Percentiles rank a stretch among this genome's conserved stretches.
phyloP scores from a whole-genome alignment of 805 yeast species.

The Dipodascus geniculatus region DNA sequence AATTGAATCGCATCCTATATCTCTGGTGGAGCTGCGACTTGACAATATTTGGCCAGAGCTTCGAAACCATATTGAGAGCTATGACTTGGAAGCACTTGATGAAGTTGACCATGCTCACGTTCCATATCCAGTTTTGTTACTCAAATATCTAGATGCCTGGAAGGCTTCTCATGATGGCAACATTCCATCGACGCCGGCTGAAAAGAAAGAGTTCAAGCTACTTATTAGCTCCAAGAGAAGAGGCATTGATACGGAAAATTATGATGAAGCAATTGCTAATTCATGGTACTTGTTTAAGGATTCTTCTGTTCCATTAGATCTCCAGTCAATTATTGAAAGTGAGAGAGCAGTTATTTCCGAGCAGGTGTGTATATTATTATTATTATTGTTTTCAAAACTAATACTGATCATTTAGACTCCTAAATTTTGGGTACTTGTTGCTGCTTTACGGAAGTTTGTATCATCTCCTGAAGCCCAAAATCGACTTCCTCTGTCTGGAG shows the following conservation, averaged over 20 bases:
- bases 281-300: constrained; percentile 33
- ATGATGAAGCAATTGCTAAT: constrained; percentile 40
- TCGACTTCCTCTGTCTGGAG: constrained; percentile 60
- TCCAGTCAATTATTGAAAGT: constrained; percentile 9
- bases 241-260: constrained; percentile 31
- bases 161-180: constrained; percentile 13
- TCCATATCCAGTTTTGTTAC: constrained; percentile 55
- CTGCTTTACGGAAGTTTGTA: constrained; percentile 43
- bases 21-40: constrained; percentile 53
- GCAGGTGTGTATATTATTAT: neutral
- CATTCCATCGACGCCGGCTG: constrained; percentile 27
- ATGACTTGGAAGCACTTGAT: constrained; percentile 36
- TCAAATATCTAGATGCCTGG: constrained; percentile 42
- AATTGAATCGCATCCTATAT: constrained; percentile 60
- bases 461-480: constrained; percentile 13
- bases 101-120: constrained; percentile 41
- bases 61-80: constrained; percentile 34
- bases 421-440: constrained; percentile 51
- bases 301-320: constrained; percentile 22
- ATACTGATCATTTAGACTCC: constrained; percentile 9
- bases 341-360: neutral
- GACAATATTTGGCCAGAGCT: constrained; percentile 66
- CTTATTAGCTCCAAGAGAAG: constrained; percentile 31
- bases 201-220: constrained; percentile 29
- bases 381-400: too few relatives aligned